Base-by-base conservation (phyloP, 208 protist genomes). In the Wallacemonas sp. region DNA sequence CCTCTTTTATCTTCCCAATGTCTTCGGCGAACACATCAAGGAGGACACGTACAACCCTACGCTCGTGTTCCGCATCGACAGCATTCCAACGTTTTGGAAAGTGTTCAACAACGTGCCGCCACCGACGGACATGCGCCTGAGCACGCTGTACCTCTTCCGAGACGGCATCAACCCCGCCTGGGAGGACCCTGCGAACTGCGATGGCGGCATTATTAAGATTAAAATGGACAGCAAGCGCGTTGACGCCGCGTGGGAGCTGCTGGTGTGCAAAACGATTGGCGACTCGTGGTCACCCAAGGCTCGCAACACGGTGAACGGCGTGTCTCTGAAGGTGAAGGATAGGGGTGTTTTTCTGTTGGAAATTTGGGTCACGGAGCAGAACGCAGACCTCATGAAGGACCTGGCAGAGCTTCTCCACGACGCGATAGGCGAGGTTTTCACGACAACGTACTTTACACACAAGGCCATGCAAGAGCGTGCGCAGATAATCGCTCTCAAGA, bases 101-200 rank as follows among this genome's bases (percentile, higher is more conserved):
- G 83, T 98, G 8, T 88, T 97, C 70, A 98, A 98, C 70, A 98
- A 98, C 68, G 76, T 98, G 22, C 80, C 90, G 34, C 46, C 75
- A 1, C 90, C 94, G 24, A 90, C 78, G 2, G 68, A 81, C 28
- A 80, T 98, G 55, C 66, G 60, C 24, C 65, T 77, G 44, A 91
- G 95, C 54, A 97, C 90, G 54, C 93, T 97, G 33, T 97, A 97
- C 73, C 82, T 98, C 28, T 98, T 98, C 76, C 94, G 96, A 22
- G 88, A 97, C 51, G 95, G 91, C 53, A 97, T 98, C 49, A 84
- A 97, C 68, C 97, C 97, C 54, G 96, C 96, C 78, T 98, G 97
- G 97, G 97, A 98, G 75, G 92, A 98, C 69, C 61, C 78, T 15
- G 72, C 77, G 14, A 98, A 98, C 79, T 74, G 76, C 15, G 68